Conservation (phyloP, 2,329 filamentous ascomycete genomes). For the Juglanconis juglandina region DNA sequence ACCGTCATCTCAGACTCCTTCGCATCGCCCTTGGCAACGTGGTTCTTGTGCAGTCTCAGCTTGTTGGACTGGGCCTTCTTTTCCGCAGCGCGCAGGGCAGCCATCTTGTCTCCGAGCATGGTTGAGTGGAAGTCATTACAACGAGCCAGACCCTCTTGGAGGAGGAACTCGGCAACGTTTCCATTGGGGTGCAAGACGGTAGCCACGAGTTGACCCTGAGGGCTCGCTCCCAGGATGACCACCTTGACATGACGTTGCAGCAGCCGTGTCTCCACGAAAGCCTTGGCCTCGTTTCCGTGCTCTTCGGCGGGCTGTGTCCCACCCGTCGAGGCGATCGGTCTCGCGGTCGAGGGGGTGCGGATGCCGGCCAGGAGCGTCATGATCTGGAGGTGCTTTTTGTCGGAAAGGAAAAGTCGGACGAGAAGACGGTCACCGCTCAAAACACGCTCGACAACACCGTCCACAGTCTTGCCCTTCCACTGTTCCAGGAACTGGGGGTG, state of each 20-base stretch:
- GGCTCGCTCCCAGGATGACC: slow-evolving; percentile 79
- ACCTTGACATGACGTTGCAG: slow-evolving; percentile 83
- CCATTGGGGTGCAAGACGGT: slow-evolving; percentile 83
- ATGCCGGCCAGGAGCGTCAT: slow-evolving; percentile 88
- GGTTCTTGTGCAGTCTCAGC: slow-evolving; percentile 76
- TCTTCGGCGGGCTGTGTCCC: slow-evolving; percentile 83
- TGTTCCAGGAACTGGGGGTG: slow-evolving; percentile 76
- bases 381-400: slow-evolving; percentile 82
- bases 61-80: slow-evolving; percentile 75
- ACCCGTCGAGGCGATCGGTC: slow-evolving; percentile 73
- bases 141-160: slow-evolving; percentile 83
- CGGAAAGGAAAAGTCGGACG: slow-evolving; percentile 73
- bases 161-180: slow-evolving; percentile 86
- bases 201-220: slow-evolving; percentile 88
- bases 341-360: slow-evolving; percentile 83
- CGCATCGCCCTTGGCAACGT: slow-evolving; percentile 66
- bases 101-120: slow-evolving; percentile 86
- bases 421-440: slow-evolving; percentile 88
- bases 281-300: slow-evolving; percentile 81
- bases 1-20: slow-evolving; percentile 77
- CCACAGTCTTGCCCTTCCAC: slow-evolving; percentile 80
- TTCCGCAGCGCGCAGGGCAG: slow-evolving; percentile 77
- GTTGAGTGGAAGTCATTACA: slow-evolving; percentile 97
- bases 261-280: slow-evolving; percentile 81
- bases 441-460: slow-evolving; percentile 86